Percentiles rank a stretch among this genome's conserved stretches.
Evolutionary conservation across 1,139 yeast genomes (phyloP).

Genomic region (Torulaspora pretoriensis): DNA sequence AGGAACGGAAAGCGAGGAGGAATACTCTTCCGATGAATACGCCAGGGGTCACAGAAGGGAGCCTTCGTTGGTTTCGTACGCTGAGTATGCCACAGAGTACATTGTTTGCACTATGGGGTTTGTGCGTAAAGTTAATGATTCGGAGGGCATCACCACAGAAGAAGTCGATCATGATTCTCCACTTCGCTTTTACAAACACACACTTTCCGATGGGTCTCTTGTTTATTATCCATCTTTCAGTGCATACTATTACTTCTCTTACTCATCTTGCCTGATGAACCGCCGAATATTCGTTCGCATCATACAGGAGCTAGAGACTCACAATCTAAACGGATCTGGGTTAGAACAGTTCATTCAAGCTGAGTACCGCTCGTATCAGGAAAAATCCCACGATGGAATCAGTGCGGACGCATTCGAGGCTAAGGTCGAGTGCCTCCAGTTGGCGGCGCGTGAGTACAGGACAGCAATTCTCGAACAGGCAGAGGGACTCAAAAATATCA

Average conservation of each 20-base stretch:
- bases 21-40: not conserved
- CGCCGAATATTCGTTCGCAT: not conserved
- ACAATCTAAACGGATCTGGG: not conserved
- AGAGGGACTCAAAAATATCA: not conserved
- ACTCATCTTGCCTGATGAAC: not conserved
- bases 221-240: not conserved
- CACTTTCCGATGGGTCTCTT: not conserved
- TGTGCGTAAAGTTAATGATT: not conserved
- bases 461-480: not conserved
- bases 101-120: not conserved
- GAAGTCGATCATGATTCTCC: not conserved
- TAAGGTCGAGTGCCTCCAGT: not conserved
- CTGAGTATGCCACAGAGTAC: not conserved
- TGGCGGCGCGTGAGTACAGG: not conserved
- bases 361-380: not conserved
- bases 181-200: not conserved
- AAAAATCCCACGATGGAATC: not conserved
- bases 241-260: not conserved
- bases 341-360: not conserved
- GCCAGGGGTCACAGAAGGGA: not conserved
- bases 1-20: conserved; percentile 22
- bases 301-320: not conserved
- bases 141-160: not conserved
- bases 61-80: not conserved
- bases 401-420: not conserved